Base-by-base conservation (phyloP, 768 basidiomycete species). In the Mycena vulgaris region DNA sequence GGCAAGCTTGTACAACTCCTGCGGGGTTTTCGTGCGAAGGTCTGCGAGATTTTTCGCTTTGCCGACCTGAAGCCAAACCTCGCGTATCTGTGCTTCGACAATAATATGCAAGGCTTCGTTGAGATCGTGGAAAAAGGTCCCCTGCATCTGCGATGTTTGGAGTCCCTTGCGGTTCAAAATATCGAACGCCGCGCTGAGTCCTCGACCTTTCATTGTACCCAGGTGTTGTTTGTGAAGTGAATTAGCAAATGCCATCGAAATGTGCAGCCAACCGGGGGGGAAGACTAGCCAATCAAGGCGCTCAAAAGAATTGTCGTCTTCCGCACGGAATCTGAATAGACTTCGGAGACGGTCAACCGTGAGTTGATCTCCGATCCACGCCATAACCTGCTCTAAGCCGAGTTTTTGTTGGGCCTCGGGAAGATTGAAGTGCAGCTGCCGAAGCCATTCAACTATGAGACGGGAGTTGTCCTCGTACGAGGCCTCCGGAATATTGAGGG, bases 161-260 rank as follows among this genome's bases (percentile, higher is more conserved):
- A 84, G 66, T 3, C 80, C 80, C 68, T 79, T 83, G n/a, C 76
- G 70, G 21, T 76, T 45, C 5, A 83, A 70, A 0, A 81, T 19
- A 40, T 77, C 71, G 66, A 83, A 83, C 0, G 78, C 80, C 2
- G 81, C 78, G 21, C 69, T 48, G 3, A 83, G 68, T 0, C 81
- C 80, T 2, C 76, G 69, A 0, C 76, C 73, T 23, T 66, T 65
- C 11, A 72, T 55, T 0, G 82, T 82, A 0, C 82, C 82, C 5
- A 80, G 75, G 68, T 84, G 86, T 61, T 86, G 85, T 48, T 81
- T 79, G 63, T 86, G n/a, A n/a, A n/a, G n/a, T n/a, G n/a, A n/a
- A n/a, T n/a, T n/a, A n/a, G n/a, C n/a, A n/a, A n/a, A n/a, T 6
- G 83, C 83, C 79, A 87, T 85, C 30, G 72, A 45, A 0, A 79